Conservation (phyloP, 1,284 basidiomycete species). For the Ceratobasidium sp. region DNA sequence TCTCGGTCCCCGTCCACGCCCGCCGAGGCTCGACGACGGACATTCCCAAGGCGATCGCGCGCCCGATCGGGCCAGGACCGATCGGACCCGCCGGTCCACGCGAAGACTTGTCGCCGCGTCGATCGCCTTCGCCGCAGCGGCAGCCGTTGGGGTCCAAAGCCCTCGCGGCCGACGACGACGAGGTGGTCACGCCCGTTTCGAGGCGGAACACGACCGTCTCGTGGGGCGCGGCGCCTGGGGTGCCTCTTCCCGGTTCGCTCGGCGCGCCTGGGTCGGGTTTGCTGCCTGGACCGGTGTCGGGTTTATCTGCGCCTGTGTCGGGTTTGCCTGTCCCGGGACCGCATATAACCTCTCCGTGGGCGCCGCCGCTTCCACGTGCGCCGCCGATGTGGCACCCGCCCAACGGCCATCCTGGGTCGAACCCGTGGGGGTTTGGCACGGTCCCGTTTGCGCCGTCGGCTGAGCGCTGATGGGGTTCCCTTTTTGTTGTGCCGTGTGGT, state of each 20-base stretch:
- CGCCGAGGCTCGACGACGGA: constrained; percentile 36
- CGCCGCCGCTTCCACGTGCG: constrained; percentile 13
- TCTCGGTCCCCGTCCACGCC: constrained; percentile 17
- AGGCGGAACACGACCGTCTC: constrained; percentile 38
- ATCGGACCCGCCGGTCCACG: constrained; percentile 23
- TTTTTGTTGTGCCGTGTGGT: too few species aligned
- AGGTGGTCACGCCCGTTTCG: constrained; percentile 37
- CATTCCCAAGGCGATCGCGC: constrained; percentile 39
- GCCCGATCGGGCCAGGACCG: constrained; percentile 23
- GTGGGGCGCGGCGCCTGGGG: constrained; percentile 27
- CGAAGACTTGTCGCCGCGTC: constrained; percentile 25
- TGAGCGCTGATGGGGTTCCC: constrained; percentile 3
- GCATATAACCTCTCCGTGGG: constrained; percentile 32
- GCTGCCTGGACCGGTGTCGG: background rate
- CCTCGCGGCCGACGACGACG: constrained; percentile 40
- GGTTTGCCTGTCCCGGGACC: constrained; percentile 8
- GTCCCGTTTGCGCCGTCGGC: constrained; percentile 37
- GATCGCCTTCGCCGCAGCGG: constrained; percentile 31
- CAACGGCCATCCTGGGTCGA: constrained; percentile 32
- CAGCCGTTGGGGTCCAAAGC: constrained; percentile 40
- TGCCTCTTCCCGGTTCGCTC: constrained; percentile 7
- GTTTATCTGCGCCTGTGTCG: background rate
- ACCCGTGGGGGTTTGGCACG: constrained; percentile 36
- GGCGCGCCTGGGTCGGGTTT: background rate
- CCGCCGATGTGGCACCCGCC: constrained; percentile 32